Evolutionary conservation across 179 eudicot genomes (phyloP).

Genomic region (Carnegiea gigantea): DNA sequence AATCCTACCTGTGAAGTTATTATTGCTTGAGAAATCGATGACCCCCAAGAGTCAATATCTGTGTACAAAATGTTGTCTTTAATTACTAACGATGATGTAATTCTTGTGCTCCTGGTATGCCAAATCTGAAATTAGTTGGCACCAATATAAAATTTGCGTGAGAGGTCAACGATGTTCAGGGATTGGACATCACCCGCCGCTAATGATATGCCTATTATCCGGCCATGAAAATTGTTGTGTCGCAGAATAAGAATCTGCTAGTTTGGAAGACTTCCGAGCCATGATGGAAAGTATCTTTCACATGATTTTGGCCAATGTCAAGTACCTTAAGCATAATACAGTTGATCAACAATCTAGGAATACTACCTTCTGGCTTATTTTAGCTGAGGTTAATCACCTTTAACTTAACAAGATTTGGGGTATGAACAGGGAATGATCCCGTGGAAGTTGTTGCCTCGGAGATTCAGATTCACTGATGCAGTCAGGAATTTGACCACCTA

Average conservation of each 20-base stretch:
- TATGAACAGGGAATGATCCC: neutral
- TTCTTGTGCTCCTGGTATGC: constrained; percentile 28
- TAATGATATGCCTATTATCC: neutral
- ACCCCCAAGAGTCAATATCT: constrained; percentile 15
- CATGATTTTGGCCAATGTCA: constrained; percentile 3
- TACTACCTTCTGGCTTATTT: neutral
- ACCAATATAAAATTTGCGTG: constrained; percentile 30
- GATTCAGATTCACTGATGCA: constrained; percentile 12
- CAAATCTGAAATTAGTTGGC: constrained; percentile 25
- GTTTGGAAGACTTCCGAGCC: neutral
- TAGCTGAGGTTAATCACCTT: no score
- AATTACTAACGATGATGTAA: constrained; percentile 17
- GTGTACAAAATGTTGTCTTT: constrained; percentile 26
- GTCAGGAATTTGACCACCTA: no score
- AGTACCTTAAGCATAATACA: neutral
- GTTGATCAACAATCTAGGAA: constrained; percentile 6
- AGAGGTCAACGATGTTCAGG: constrained; percentile 38
- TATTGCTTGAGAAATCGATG: no score
- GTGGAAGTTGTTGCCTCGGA: constrained; percentile 20
- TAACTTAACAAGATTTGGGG: no score
- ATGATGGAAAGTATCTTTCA: constrained; percentile 13
- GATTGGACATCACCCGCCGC: neutral
- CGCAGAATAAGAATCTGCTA: constrained; percentile 34
- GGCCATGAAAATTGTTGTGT: constrained; percentile 31
- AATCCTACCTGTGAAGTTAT: no score